A percentile compares a stretch with the other conserved stretches of the same genome.
phyloP scores from a whole-genome alignment of 2,329 filamentous ascomycete genomes.

The Colletotrichum tropicicola region DNA sequence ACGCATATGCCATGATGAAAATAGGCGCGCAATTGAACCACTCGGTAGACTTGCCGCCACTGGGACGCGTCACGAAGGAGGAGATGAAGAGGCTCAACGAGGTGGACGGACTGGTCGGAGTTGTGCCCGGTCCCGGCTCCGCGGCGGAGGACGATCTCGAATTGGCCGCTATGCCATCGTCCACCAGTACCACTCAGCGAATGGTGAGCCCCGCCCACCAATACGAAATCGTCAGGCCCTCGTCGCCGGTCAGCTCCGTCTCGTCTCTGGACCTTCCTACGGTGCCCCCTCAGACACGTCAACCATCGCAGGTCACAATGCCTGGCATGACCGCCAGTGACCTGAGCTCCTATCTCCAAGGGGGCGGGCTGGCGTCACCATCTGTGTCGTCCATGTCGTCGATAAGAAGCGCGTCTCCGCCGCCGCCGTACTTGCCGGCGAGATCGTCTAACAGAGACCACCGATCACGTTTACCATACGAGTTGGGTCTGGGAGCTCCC shows the following conservation, averaged over 20 bases:
- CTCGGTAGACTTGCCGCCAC: background rate
- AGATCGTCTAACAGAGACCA: background rate
- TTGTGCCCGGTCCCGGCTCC: background rate
- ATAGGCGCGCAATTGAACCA: slow-evolving; percentile 9
- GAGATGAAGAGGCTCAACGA: slow-evolving; percentile 7
- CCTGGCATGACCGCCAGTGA: slow-evolving; percentile 17
- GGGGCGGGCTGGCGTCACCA: background rate
- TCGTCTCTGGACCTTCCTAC: background rate
- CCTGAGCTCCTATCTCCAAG: slow-evolving; percentile 24
- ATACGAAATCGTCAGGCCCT: slow-evolving; percentile 15
- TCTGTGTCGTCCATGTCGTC: slow-evolving; percentile 12
- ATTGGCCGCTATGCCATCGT: background rate
- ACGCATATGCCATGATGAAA: slow-evolving; percentile 27
- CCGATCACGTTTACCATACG: background rate
- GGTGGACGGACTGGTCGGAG: slow-evolving; percentile 15
- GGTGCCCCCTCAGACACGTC: background rate
- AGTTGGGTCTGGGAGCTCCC: slow-evolving; percentile 16
- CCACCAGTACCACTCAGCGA: background rate
- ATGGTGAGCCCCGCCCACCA: background rate
- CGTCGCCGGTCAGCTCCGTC: slow-evolving; percentile 10
- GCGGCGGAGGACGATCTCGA: slow-evolving; percentile 12
- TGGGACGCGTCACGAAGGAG: background rate
- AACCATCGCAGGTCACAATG: background rate
- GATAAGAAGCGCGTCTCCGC: slow-evolving; percentile 11
- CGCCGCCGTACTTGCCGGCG: slow-evolving; percentile 22